Base-by-base conservation (phyloP, 176 grass and related monocot species). In the Carex littledalei region DNA sequence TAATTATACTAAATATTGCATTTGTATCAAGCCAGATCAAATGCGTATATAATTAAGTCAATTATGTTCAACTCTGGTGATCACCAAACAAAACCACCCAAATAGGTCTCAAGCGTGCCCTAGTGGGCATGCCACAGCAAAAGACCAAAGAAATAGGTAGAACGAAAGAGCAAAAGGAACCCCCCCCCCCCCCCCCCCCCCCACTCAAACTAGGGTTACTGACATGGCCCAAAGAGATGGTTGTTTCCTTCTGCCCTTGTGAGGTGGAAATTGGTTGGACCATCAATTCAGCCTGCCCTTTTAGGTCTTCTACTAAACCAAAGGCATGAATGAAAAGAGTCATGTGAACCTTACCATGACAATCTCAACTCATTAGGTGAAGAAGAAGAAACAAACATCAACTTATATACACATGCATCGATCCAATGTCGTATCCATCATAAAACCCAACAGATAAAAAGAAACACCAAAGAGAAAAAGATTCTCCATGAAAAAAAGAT, bases 231-330 rank as follows among this genome's bases (percentile, higher is more conserved):
- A 94, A 91, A 52, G 83, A 92, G 63, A 78, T 50, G 60, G 60
- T 91, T 93, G 89, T 72, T 91, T 86, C 87, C 50, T 88, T 90
- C 76, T 87, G 81, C 52, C 26, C 29, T 65, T 83, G 85, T 90
- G 91, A 88, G 94, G 80, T 96, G 94, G 91, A 93, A 83, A 93
- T 88, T 93, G 83, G 94, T 90, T 93, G 92, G 86, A 91, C 80
- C 90, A 94, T 94, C 90, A 97, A 92, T 92, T 93, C 80, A 78
- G 86, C 86, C 89, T 89, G 92, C 92, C 88, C 92, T 91, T 86
- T 91, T 92, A 81, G 88, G 83, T 89, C 88, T 92, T 90, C 35
- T 88, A 79, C 84, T 82, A 86, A 85, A 79, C 84, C 88, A 86
- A 70, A 82, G 81, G 69, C 84, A 94, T 77, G 84, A 86, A 76